Evolutionary conservation across 2,329 filamentous ascomycete genomes (phyloP).

Genomic region (Aspergillus chevalieri): DNA sequence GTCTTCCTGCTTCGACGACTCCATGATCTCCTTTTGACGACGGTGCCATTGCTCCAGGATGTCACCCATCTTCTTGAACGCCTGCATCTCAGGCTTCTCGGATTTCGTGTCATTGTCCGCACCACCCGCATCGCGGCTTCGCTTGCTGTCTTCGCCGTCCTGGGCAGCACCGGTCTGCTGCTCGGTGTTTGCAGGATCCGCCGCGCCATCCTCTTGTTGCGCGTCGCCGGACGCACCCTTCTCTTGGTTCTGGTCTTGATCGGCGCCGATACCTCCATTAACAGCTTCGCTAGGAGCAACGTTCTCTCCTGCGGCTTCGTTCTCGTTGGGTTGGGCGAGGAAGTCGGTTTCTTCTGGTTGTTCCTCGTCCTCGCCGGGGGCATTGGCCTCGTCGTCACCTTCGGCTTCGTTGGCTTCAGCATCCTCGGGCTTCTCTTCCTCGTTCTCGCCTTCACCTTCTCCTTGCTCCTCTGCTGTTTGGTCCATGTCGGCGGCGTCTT

Average conservation of each 20-base stretch:
- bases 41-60: conserved; percentile 88
- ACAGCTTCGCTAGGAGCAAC: conserved; percentile 41
- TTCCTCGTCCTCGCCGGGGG: conserved; percentile 40
- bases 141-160: conserved; percentile 34
- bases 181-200: conserved; percentile 43
- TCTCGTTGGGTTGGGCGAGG: conserved; percentile 42
- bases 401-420: conserved; percentile 41
- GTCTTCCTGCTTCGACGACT: conserved; percentile 51
- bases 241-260: conserved; percentile 37
- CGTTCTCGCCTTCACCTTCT: conserved; percentile 25
- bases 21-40: conserved; percentile 74
- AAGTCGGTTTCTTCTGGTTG: conserved; percentile 48
- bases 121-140: conserved; percentile 32
- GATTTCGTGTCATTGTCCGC: conserved; percentile 26
- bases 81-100: conserved; percentile 51
- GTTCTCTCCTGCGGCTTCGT: conserved; percentile 51
- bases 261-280: conserved; percentile 32
- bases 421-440: conserved; percentile 38
- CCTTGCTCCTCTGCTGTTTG: conserved; percentile 25
- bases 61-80: conserved; percentile 92
- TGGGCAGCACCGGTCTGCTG: conserved; percentile 39
- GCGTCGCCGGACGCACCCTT: conserved; percentile 43
- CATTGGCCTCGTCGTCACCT: conserved; percentile 43
- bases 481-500: conserved; percentile 21
- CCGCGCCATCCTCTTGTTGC: conserved; percentile 38